Conservation (phyloP, 1,284 basidiomycete genomes). For the Ustilago sp. region DNA sequence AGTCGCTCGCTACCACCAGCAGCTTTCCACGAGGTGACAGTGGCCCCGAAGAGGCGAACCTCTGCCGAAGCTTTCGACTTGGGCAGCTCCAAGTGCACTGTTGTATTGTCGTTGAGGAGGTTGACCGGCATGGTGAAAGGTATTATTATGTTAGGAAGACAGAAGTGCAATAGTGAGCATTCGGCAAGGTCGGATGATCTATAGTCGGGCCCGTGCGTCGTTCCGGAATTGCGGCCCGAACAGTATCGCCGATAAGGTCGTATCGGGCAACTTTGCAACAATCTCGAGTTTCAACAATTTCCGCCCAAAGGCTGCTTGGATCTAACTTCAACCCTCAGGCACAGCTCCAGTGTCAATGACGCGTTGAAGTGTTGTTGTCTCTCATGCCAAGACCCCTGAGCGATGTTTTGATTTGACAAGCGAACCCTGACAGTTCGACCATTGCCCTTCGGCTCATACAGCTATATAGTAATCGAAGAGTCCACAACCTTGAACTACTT, state of each 20-base stretch:
- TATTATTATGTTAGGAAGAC: background rate
- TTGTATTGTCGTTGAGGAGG: constrained; percentile 31
- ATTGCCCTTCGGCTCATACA: background rate
- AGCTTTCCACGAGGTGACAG: constrained; percentile 61
- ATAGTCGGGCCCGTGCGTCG: background rate
- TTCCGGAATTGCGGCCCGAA: constrained; percentile 2
- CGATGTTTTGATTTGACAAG: constrained; percentile 19
- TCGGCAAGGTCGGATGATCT: constrained; percentile 4
- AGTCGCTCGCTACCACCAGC: constrained; percentile 54
- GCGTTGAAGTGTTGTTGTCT: background rate
- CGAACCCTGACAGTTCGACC: constrained; percentile 37
- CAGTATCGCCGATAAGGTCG: background rate
- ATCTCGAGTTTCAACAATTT: background rate
- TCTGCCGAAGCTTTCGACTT: constrained; percentile 50
- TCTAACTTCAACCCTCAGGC: constrained; percentile 7
- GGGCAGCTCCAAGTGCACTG: constrained; percentile 42
- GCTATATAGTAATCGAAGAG: background rate
- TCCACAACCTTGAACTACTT: background rate
- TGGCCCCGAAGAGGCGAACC: constrained; percentile 58
- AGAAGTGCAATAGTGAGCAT: background rate
- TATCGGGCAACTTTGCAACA: background rate
- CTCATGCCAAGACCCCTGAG: constrained; percentile 30
- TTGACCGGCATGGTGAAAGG: constrained; percentile 31
- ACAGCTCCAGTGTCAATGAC: background rate
- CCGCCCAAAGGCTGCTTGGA: constrained; percentile 4